Evolutionary conservation across 805 yeast genomes (phyloP), one percentile per base, ranked within the genome.

Genomic region (Saccharomycopsis amapae): DNA sequence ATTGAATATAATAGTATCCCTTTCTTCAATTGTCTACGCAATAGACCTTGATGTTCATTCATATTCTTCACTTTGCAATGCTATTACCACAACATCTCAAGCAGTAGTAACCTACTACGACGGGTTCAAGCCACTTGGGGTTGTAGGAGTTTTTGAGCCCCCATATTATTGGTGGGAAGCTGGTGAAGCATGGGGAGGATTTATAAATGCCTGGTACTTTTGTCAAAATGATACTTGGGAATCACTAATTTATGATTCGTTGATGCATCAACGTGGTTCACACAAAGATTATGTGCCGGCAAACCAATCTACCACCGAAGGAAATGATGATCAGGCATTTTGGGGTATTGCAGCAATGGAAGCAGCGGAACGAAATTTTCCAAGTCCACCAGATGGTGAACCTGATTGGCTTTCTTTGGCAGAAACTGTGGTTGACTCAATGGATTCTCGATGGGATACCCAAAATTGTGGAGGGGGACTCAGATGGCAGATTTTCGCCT

Each of bases 311-410:
- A 79, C 88, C 31, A 85, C 95, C 1, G 97, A 90, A 65, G 98
- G 97, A 58, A 90, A 90, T 60, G 98, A 90, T 71, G 97, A 90
- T 69, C 97, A 90, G 67, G 96, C 85, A 1, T 87, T 90, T 62
- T 90, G 97, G 97, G 97, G 96, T 4, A 70, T 93, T 50, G 83
- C 95, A 1, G 94, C 79, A 3, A 86, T 90, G 83, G 80, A 78
- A 24, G 97, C 97, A 1, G 94, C 94, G 0, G 97, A 90, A 62
- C 72, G 81, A 59, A 86, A 86, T 64, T 88, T 88, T 60, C 67
- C 85, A 1, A 78, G 80, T 57, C 88, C 94, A 2, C 66, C 78
- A 58, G 49, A 57, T 1, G 74, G 68, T 43, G 62, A 73, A 45
- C 87, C 87, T n/a, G 76, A 76, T 48, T 90, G 97, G 97, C 70